phyloP scores from a whole-genome alignment of 306 rosid genomes.

The Mucuna pruriens region DNA sequence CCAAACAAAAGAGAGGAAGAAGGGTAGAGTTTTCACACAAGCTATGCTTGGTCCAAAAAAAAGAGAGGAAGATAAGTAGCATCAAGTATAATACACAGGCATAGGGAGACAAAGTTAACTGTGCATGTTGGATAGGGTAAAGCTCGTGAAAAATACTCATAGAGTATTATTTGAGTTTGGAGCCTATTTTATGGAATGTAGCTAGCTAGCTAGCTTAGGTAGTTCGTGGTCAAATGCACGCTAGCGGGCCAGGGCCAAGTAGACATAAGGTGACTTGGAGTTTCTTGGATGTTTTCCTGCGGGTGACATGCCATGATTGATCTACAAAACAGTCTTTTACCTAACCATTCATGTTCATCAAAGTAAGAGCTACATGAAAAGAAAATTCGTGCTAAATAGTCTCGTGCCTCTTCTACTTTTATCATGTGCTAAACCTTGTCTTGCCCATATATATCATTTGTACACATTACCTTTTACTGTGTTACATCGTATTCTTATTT shows the following conservation, averaged over 20 bases:
- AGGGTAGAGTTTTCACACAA: conserved; percentile 8
- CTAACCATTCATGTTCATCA: conserved; percentile 10
- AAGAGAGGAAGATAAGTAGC: conserved; percentile 33
- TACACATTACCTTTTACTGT: background rate
- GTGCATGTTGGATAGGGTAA: conserved; percentile 16
- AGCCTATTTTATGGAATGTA: conserved; percentile 5
- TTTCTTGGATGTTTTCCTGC: conserved; percentile 29
- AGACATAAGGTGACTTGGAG: background rate
- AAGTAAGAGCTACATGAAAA: background rate
- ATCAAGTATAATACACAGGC: conserved; percentile 42
- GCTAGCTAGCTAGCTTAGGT: background rate
- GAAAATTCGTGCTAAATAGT: background rate
- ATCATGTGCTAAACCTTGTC: background rate
- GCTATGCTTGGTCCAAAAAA: background rate
- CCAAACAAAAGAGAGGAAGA: conserved; percentile 1
- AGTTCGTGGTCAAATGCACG: conserved; percentile 1
- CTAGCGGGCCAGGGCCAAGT: background rate
- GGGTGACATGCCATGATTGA: conserved; percentile 43
- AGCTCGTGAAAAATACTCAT: conserved; percentile 26
- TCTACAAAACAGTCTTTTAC: conserved; percentile 29
- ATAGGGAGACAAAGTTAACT: conserved; percentile 20
- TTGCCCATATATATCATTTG: background rate
- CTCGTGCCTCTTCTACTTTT: background rate
- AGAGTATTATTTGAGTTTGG: background rate
- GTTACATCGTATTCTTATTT: background rate